phyloP scores from a whole-genome alignment of 192 early-diverging fungal genomes.

The Umbelopsis sp. region DNA sequence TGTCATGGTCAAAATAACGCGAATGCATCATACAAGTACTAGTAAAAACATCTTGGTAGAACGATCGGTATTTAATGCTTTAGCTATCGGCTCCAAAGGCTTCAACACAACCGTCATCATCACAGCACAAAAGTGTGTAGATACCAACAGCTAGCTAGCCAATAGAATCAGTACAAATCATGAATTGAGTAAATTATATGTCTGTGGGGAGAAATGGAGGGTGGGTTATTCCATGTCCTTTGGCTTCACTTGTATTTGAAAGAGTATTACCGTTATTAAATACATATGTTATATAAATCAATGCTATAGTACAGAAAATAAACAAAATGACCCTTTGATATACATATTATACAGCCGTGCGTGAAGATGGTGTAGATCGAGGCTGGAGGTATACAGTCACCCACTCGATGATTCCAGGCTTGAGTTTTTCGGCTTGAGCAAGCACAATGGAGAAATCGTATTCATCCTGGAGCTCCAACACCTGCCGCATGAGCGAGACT shows the following conservation, averaged over 20 bases:
- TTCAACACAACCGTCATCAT: not conserved
- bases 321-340: not conserved
- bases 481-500: conserved; percentile 1
- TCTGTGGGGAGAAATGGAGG: too few species aligned
- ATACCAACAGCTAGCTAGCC: not conserved
- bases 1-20: not conserved
- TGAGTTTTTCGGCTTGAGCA: conserved; percentile 48
- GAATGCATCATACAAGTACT: not conserved
- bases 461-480: conserved; percentile 28
- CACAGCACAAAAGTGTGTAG: not conserved
- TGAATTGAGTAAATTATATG: conserved; percentile 12
- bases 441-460: conserved; percentile 48
- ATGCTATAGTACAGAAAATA: conserved; percentile 1
- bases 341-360: conserved; percentile 5
- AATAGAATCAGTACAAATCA: not conserved
- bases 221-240: not conserved
- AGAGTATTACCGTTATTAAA: too few species aligned
- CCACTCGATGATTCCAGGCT: conserved; percentile 45
- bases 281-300: too few species aligned
- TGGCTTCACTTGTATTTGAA: too few species aligned
- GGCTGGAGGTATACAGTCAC: conserved; percentile 8
- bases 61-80: not conserved
- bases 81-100: not conserved
- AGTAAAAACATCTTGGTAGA: not conserved
- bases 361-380: not conserved